Evolutionary conservation across 2,329 filamentous ascomycete genomes (phyloP), one percentile per base, ranked within the genome.

Genomic region (Xylaria hypoxylon): DNA sequence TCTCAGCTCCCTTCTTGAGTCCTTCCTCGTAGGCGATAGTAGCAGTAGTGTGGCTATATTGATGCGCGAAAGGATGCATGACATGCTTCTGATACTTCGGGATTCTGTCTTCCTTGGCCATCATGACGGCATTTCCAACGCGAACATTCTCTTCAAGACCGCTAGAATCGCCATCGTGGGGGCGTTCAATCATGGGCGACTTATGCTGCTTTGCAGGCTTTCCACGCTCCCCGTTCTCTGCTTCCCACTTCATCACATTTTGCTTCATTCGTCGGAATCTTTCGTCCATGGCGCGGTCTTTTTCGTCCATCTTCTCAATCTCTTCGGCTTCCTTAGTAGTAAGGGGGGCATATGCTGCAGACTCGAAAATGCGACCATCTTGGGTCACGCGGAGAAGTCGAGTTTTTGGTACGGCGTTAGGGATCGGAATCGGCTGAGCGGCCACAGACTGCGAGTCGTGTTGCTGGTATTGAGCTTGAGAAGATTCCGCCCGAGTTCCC

Each of bases 341-440:
- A 2, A 22, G 33, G 22, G 67, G 67, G 19, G 67, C 67, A 26
- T 22, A 8, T 1, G 44, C n/a, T 42, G 24, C 56, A 8, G 13
- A 47, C 31, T 38, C 40, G 15, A 28, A 26, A 15, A 68, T 33
- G 11, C 5, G 5, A 2, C 66, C 66, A 11, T 65, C 35, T 4
- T 13, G 4, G 10, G n/a, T 6, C 10, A 33, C 15, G 6, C 24
- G n/a, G 8, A 56, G 59, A 33, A 57, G 35, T 6, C 59, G 59
- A 5, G 17, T 7, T 44, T 51, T 58, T 1, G 53, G 51, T 2
- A 62, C 26, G 5, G 63, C 67, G 28, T 53, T 50, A 7, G 64
- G 60, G 13, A 69, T 67, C 0, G 52, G 38, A 3, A 67, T 59
- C 3, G 67, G 64, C 26, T 50, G 4, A 19, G 42, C 53, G 44